Evolutionary conservation across 352 stramenopile genomes (phyloP).

Genomic region (Phytophthora fragariaefolia): DNA sequence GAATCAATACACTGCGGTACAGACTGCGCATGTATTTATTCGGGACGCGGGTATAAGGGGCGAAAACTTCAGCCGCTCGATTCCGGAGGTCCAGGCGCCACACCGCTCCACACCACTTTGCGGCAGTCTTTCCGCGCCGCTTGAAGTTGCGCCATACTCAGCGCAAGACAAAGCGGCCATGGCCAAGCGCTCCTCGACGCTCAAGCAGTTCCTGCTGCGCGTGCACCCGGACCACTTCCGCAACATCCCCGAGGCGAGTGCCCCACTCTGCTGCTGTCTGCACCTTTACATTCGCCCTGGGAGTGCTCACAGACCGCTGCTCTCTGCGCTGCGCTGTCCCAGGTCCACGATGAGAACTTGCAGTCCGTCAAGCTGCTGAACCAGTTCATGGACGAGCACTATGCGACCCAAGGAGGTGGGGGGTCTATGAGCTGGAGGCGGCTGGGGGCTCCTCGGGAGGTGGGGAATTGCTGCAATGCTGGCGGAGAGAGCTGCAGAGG

Average conservation of each 20-base stretch:
- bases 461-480: neutral
- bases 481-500: neutral
- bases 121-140: conserved; percentile 19
- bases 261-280: neutral
- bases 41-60: neutral
- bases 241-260: conserved; percentile 45
- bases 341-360: conserved; percentile 77
- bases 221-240: conserved; percentile 77
- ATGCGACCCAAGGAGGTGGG: conserved; percentile 19
- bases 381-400: conserved; percentile 71
- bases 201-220: conserved; percentile 79
- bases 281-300: neutral
- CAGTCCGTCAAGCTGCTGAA: conserved; percentile 75
- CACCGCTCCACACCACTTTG: conserved; percentile 24
- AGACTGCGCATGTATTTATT: conserved; percentile 8
- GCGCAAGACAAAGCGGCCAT: conserved; percentile 22
- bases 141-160: conserved; percentile 36
- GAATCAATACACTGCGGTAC: neutral
- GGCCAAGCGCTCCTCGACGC: conserved; percentile 54
- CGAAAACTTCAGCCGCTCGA: conserved; percentile 5
- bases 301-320: too few species aligned
- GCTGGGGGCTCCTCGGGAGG: conserved; percentile 13
- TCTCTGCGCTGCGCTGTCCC: neutral
- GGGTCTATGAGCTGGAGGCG: conserved; percentile 18
- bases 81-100: conserved; percentile 42